phyloP scores from a whole-genome alignment of 2,329 filamentous ascomycete species.

The Exophiala spinifera region DNA sequence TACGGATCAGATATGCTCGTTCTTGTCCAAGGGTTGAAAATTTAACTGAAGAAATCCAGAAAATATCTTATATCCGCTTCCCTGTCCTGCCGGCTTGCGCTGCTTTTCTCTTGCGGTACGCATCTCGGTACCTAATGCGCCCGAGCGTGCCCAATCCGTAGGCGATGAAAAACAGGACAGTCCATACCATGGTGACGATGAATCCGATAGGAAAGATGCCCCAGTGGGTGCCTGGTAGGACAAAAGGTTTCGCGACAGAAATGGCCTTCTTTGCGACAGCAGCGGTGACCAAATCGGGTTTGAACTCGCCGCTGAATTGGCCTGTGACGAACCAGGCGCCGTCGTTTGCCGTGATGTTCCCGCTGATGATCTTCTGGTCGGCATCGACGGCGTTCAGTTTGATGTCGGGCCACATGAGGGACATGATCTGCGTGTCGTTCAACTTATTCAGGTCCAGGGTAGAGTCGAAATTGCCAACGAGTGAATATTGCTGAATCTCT shows the following conservation, averaged over 20 bases:
- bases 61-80: slow-evolving; percentile 17
- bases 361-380: slow-evolving; percentile 25
- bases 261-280: slow-evolving; percentile 28
- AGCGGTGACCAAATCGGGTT: slow-evolving; percentile 27
- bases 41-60: no score
- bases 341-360: slow-evolving; percentile 34
- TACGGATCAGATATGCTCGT: no score
- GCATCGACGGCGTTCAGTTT: slow-evolving; percentile 30
- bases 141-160: slow-evolving; percentile 36
- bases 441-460: slow-evolving; percentile 32
- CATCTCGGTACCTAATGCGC: slow-evolving; percentile 34
- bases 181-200: slow-evolving; percentile 36
- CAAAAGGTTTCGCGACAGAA: slow-evolving; percentile 30
- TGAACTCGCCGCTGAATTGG: slow-evolving; percentile 29
- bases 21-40: no score
- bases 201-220: slow-evolving; percentile 35
- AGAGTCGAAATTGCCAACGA: slow-evolving; percentile 34
- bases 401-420: slow-evolving; percentile 37
- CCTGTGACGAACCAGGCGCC: slow-evolving; percentile 39
- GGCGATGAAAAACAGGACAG: slow-evolving; percentile 32
- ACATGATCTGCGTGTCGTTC: slow-evolving; percentile 31
- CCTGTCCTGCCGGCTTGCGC: slow-evolving; percentile 22
- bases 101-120: slow-evolving; percentile 32
- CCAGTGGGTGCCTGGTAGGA: slow-evolving; percentile 34
- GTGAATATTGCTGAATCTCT: slow-evolving; percentile 36